Percentiles rank a stretch among this genome's conserved stretches.
phyloP scores from a whole-genome alignment of 331 rosid species.

The Quercus phellos region DNA sequence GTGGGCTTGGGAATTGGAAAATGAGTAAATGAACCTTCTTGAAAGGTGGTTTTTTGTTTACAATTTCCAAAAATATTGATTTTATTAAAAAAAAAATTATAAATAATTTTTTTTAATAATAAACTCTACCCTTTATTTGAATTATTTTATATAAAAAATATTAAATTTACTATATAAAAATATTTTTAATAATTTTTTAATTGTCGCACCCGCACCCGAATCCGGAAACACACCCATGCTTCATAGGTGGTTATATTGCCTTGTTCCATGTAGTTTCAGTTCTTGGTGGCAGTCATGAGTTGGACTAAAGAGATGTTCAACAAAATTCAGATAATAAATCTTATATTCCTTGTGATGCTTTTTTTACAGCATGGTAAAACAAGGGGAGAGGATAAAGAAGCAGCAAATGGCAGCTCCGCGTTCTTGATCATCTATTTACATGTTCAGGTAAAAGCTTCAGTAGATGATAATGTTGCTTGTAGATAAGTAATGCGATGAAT shows the following conservation, averaged over 20 bases:
- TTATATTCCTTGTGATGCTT: background rate
- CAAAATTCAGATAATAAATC: conserved; percentile 5
- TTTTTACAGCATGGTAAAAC: conserved; percentile 65
- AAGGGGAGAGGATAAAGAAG: conserved; percentile 67
- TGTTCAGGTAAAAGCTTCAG: background rate
- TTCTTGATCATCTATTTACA: conserved; percentile 34
- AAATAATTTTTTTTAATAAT: too few relatives aligned
- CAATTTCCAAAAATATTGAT: too few relatives aligned
- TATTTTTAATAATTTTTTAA: too few relatives aligned
- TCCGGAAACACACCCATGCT: too few relatives aligned
- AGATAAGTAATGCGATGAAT: background rate
- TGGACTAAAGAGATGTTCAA: background rate
- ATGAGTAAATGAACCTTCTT: too few relatives aligned
- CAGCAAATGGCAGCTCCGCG: conserved; percentile 91
- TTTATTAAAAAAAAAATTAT: too few relatives aligned
- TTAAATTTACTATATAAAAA: too few relatives aligned
- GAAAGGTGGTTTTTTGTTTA: too few relatives aligned
- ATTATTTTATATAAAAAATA: too few relatives aligned
- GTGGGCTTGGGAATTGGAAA: too few relatives aligned
- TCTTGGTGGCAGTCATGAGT: background rate
- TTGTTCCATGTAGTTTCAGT: background rate
- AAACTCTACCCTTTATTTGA: too few relatives aligned
- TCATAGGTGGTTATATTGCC: background rate
- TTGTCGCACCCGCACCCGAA: too few relatives aligned
- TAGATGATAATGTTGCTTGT: background rate